Evolutionary conservation across 441 rosid species (phyloP).

Genomic region (Euphorbia corollata): DNA sequence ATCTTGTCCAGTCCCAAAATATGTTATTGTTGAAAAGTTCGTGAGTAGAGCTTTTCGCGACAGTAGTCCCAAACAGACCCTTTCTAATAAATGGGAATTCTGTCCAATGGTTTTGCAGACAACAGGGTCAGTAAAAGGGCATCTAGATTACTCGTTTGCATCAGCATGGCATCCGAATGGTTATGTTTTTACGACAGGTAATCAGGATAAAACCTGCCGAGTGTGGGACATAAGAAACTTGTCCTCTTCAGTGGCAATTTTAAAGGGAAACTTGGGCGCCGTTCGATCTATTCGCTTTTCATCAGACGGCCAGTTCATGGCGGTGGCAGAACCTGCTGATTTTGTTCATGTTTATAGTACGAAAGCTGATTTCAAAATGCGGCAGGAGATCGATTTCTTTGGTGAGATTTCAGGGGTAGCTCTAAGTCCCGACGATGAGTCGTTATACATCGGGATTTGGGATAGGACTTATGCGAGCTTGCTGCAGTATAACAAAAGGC

Average conservation of each 20-base stretch:
- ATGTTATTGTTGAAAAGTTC: too few relatives aligned
- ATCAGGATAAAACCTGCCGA: slow-evolving; percentile 57
- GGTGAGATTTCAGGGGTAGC: slow-evolving; percentile 55
- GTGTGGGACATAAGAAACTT: slow-evolving; percentile 50
- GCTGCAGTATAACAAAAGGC: slow-evolving; percentile 43
- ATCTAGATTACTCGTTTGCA: slow-evolving; percentile 49
- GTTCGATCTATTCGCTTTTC: slow-evolving; percentile 42
- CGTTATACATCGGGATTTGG: slow-evolving; percentile 47
- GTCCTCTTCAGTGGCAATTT: slow-evolving; percentile 33
- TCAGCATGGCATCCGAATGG: slow-evolving; percentile 62
- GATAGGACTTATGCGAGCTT: slow-evolving; percentile 53
- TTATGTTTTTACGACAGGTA: slow-evolving; percentile 43
- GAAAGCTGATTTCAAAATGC: slow-evolving; percentile 28
- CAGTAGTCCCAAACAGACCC: too few relatives aligned
- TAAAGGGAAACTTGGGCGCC: slow-evolving; percentile 51
- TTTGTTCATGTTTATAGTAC: slow-evolving; percentile 43
- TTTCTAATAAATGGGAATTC: too few relatives aligned
- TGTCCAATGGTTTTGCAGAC: too few relatives aligned
- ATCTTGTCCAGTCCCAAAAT: too few relatives aligned
- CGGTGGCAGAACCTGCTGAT: slow-evolving; percentile 52
- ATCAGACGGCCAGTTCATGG: slow-evolving; percentile 46
- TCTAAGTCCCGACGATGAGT: slow-evolving; percentile 47
- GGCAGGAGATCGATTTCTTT: slow-evolving; percentile 54
- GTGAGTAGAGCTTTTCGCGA: too few relatives aligned
- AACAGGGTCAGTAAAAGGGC: slow-evolving; percentile 29